Evolutionary conservation across 2,329 filamentous ascomycete species (phyloP).

Genomic region (Penicillium olsonii): DNA sequence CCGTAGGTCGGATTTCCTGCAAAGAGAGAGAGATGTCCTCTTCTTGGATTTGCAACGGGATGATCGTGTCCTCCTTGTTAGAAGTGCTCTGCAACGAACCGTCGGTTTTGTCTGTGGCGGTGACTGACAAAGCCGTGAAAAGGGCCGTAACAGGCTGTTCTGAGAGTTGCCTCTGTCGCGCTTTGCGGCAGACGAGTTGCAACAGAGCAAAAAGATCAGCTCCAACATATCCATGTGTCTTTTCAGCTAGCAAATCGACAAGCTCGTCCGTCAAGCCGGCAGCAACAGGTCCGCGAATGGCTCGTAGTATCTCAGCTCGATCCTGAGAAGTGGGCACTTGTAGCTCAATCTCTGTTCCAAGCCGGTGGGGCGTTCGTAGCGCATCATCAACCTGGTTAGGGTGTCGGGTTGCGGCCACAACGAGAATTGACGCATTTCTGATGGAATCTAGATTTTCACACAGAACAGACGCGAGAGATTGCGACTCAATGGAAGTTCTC

Average conservation of each 20-base stretch:
- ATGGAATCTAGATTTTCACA: conserved; percentile 40
- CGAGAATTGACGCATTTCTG: conserved; percentile 61
- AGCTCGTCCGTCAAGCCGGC: conserved; percentile 54
- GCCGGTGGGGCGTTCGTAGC: conserved; percentile 65
- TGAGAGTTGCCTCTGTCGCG: conserved; percentile 35
- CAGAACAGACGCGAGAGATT: conserved; percentile 42
- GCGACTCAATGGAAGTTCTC: conserved; percentile 50
- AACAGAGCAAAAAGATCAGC: conserved; percentile 71
- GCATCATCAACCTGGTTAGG: conserved; percentile 70
- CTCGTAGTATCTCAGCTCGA: conserved; percentile 72
- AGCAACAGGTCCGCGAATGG: conserved; percentile 52
- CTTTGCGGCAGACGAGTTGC: conserved; percentile 50
- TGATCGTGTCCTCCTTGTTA: conserved; percentile 15
- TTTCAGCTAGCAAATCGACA: conserved; percentile 65
- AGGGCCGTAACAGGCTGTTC: conserved; percentile 8
- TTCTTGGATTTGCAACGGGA: conserved; percentile 35
- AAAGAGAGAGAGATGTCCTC: conserved; percentile 56
- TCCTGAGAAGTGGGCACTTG: conserved; percentile 73
- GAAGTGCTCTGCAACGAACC: background rate
- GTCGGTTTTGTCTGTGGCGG: background rate
- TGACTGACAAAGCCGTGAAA: background rate
- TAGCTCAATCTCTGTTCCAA: conserved; percentile 69
- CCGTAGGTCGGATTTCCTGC: conserved; percentile 71
- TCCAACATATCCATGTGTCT: conserved; percentile 85
- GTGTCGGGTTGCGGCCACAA: conserved; percentile 74